phyloP scores from a whole-genome alignment of 495 filamentous ascomycete genomes.

The Staphylotrichum tortipilum region DNA sequence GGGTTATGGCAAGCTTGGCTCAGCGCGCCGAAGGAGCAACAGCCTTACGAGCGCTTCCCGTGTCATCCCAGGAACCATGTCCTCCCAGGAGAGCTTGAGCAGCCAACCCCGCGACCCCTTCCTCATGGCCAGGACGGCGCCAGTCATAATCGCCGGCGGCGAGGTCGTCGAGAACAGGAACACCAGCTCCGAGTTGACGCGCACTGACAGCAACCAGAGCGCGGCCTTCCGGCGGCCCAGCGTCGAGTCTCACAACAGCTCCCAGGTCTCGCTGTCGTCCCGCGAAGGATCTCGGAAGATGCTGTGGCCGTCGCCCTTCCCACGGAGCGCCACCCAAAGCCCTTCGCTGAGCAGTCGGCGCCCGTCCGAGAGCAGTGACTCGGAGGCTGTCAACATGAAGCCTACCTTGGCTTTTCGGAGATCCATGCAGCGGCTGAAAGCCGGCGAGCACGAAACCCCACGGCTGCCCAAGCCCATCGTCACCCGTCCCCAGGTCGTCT shows the following conservation, averaged over 20 bases:
- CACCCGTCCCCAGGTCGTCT: slow-evolving; percentile 27
- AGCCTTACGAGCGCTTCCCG: slow-evolving; percentile 39
- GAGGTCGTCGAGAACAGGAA: slow-evolving; percentile 52
- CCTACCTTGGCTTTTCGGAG: slow-evolving; percentile 44
- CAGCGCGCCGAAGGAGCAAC: slow-evolving; percentile 50
- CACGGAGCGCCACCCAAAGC: slow-evolving; percentile 18
- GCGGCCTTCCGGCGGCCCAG: slow-evolving; percentile 39
- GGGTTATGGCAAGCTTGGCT: slow-evolving; percentile 73
- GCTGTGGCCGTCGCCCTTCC: slow-evolving; percentile 46
- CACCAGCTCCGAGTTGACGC: slow-evolving; percentile 41
- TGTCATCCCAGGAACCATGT: slow-evolving; percentile 38
- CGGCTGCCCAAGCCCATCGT: slow-evolving; percentile 37
- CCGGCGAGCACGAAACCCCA: slow-evolving; percentile 28
- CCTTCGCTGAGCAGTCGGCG: slow-evolving; percentile 24
- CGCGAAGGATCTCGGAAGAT: slow-evolving; percentile 32
- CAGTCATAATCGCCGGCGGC: slow-evolving; percentile 79
- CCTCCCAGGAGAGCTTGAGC: slow-evolving; percentile 40
- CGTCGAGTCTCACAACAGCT: slow-evolving; percentile 39
- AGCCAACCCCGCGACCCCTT: slow-evolving; percentile 40
- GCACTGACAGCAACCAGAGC: slow-evolving; percentile 59
- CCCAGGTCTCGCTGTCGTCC: slow-evolving; percentile 34
- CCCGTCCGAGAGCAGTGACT: slow-evolving; percentile 46
- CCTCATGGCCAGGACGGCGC: slow-evolving; percentile 68
- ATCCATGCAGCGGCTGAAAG: slow-evolving; percentile 41
- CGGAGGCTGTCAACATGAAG: slow-evolving; percentile 32